Base-by-base conservation (phyloP, 2,329 filamentous ascomycete species). In the Scedosporium minutisporum region DNA sequence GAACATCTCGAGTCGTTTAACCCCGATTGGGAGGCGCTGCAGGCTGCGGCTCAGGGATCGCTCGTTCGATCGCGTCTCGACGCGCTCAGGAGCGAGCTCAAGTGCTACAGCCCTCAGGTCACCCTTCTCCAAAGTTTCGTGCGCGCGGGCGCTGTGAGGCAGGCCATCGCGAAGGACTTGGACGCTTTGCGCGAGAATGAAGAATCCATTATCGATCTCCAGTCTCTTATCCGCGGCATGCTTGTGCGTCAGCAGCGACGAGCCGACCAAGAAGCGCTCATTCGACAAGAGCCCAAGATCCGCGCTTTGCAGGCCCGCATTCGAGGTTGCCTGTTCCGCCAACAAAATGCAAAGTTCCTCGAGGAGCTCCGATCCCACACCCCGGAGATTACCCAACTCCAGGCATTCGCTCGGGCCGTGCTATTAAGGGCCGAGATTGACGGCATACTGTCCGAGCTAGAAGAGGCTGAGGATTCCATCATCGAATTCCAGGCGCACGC, bases 401-500 rank as follows among this genome's bases (percentile, higher is more conserved):
- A 99, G 74, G 86, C 86, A 29, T 77, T 93, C 6, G 81, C 86
- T 38, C 85, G 93, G 64, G 93, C 91, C 1, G 90, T 96, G 82
- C 81, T 96, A 66, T 78, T 90, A 48, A 86, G 95, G 57, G 83
- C 85, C 58, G 81, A 88, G 27, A 82, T 97, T 59, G 91, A 89
- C 18, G 82, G 86, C 55, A 78, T 91, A 1, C 81, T 99, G 46
- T 83, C 82, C 23, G 86, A 93, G 66, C 81, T 97, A 2, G 91
- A 96, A 64, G 88, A 88, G 61, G 86, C 96, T 65, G 93, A 97
- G 70, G 87, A 89, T n/a, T 79, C 80, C 0, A 82, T 97, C 64
- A 77, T 85, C 7, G 88, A 87, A 33, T 75, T 96, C 25, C 93
- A 97, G 73, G 82, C 92, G 4, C 81, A 85, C 5, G 84, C 88